phyloP scores from a whole-genome alignment of 805 yeast species.

The Grigorovia jiainica region DNA sequence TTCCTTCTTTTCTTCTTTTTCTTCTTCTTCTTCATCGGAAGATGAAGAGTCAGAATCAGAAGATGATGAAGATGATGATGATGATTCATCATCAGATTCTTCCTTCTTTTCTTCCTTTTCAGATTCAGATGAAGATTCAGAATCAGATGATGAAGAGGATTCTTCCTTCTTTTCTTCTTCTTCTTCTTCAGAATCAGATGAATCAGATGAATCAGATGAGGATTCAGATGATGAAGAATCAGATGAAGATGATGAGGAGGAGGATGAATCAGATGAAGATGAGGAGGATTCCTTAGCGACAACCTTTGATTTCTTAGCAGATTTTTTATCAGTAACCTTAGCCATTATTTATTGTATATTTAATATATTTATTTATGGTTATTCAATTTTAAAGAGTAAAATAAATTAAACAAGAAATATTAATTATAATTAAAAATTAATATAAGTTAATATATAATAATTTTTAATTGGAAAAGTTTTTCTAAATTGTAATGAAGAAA shows the following conservation, averaged over 20 bases:
- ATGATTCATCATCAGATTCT: no score
- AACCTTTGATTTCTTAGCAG: conserved; percentile 19
- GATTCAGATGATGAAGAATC: conserved; percentile 13
- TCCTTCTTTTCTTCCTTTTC: conserved; percentile 9
- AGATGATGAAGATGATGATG: conserved; percentile 12
- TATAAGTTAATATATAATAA: no score
- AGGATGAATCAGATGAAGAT: conserved; percentile 10
- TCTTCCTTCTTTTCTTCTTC: conserved; percentile 10
- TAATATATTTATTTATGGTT: no score
- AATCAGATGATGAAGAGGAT: conserved; percentile 23
- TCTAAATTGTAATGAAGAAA: not conserved
- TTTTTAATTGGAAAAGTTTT: no score
- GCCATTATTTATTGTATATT: conserved; percentile 9
- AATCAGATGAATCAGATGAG: conserved; percentile 8
- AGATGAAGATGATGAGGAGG: conserved; percentile 11
- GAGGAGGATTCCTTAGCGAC: conserved; percentile 13
- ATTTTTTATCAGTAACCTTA: conserved; percentile 24
- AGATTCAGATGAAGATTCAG: conserved; percentile 17
- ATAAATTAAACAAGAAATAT: not conserved
- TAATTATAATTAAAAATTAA: no score
- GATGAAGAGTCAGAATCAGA: conserved; percentile 27
- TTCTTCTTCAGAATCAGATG: conserved; percentile 10
- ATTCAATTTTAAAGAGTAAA: not conserved
- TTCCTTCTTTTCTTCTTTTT: no score
- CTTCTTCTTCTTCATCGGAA: no score